phyloP scores from a whole-genome alignment of 2,329 filamentous ascomycete species.

The Cladosporium oxysporum region DNA sequence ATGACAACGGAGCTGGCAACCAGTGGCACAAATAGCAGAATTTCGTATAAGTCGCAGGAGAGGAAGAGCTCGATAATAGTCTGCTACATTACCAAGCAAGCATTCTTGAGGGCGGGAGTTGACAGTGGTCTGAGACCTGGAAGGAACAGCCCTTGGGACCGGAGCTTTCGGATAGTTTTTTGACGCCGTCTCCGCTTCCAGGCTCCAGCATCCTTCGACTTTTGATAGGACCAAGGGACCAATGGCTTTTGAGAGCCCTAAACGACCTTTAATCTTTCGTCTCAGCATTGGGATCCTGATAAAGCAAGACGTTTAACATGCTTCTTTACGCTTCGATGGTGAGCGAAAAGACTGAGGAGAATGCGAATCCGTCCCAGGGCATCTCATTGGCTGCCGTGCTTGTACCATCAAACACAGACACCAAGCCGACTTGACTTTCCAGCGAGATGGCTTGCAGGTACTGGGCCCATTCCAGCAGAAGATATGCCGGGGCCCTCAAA shows the following conservation, averaged over 20 bases:
- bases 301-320: neutral
- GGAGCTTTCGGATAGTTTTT: no score
- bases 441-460: neutral
- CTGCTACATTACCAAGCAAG: constrained; percentile 1
- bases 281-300: neutral
- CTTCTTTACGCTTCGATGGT: neutral
- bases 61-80: neutral
- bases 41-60: neutral
- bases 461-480: neutral
- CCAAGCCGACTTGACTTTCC: neutral
- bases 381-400: neutral
- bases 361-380: neutral
- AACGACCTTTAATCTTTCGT: neutral
- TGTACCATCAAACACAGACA: neutral
- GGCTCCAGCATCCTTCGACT: neutral
- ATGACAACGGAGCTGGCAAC: neutral
- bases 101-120: neutral
- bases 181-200: neutral
- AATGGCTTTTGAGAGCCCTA: neutral
- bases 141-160: neutral
- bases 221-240: neutral
- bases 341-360: no score
- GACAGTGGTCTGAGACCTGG: neutral
- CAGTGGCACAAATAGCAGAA: neutral
- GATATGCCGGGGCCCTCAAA: neutral